Evolutionary conservation across 495 filamentous ascomycete genomes (phyloP).

Genomic region (Penicillium atrosanguineum): DNA sequence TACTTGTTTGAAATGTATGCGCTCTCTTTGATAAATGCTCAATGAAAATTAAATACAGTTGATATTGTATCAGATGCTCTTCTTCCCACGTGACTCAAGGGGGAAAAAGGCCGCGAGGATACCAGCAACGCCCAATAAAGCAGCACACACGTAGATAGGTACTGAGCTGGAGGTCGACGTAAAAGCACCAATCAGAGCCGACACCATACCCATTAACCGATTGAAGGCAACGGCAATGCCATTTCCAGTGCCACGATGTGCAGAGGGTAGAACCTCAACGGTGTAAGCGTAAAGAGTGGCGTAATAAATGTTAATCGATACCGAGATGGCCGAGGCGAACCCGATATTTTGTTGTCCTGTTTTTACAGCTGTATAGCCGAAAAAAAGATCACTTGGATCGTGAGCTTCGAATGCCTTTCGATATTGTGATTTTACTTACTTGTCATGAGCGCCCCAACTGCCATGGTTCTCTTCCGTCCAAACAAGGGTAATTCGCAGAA

Average conservation of each 20-base stretch:
- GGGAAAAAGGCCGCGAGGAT: conserved; percentile 36
- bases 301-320: conserved; percentile 47
- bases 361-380: conserved; percentile 44
- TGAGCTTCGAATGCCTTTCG: not conserved
- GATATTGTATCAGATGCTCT: conserved; percentile 16
- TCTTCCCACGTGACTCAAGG: conserved; percentile 28
- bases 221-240: conserved; percentile 40
- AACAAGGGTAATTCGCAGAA: conserved; percentile 33
- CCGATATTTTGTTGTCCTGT: conserved; percentile 41
- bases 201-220: conserved; percentile 36
- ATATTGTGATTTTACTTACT: conserved; percentile 12
- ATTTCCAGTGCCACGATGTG: conserved; percentile 44
- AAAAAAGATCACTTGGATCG: conserved; percentile 29
- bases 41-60: too few species aligned
- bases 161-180: conserved; percentile 32
- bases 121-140: conserved; percentile 29
- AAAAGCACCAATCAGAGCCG: conserved; percentile 38
- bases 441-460: conserved; percentile 37
- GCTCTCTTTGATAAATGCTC: too few species aligned
- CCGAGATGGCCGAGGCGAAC: conserved; percentile 39
- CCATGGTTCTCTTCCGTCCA: conserved; percentile 38
- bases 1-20: too few species aligned
- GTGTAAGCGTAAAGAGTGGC: conserved; percentile 48
- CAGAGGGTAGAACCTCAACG: conserved; percentile 40
- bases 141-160: conserved; percentile 41